These are phyloP conservation scores for Litchi chinensis DNA, from an alignment of 345 rosid species.

Conservation along the genomic window DNA sequence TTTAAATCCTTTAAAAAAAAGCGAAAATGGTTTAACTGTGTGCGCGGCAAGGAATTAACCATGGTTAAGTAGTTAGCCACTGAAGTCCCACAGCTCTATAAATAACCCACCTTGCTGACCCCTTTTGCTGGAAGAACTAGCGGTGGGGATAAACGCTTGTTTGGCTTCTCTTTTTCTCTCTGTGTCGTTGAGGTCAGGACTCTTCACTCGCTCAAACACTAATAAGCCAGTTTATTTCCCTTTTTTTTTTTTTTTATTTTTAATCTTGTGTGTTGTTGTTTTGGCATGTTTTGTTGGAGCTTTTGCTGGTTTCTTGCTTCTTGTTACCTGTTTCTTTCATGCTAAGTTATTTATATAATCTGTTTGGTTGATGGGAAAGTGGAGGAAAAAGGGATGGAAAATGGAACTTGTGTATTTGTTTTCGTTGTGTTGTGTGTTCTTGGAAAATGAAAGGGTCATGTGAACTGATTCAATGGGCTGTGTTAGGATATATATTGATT, in stretches of 20 bases:
- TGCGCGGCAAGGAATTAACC: conserved; percentile 16
- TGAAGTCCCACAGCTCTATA: background rate
- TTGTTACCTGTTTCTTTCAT: background rate
- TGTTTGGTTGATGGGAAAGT: background rate
- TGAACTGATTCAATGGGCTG: background rate
- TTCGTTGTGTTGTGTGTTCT: background rate
- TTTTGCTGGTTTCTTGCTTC: background rate
- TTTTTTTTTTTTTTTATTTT: background rate
- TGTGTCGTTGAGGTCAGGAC: background rate
- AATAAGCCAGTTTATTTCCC: background rate
- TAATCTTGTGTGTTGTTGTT: background rate
- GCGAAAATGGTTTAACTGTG: background rate
- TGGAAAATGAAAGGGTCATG: background rate
- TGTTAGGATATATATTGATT: background rate
- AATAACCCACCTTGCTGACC: background rate
- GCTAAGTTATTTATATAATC: background rate
- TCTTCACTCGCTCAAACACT: background rate
- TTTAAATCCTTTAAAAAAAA: background rate
- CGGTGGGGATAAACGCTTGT: background rate
- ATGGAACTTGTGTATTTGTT: background rate
- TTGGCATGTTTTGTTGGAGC: background rate
- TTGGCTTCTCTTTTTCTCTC: too few relatives aligned
- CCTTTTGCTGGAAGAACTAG: background rate
- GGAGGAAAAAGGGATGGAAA: background rate
- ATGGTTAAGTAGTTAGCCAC: background rate